Conservation (phyloP, 1,284 basidiomycete species). For the Xanthoconium separans region DNA sequence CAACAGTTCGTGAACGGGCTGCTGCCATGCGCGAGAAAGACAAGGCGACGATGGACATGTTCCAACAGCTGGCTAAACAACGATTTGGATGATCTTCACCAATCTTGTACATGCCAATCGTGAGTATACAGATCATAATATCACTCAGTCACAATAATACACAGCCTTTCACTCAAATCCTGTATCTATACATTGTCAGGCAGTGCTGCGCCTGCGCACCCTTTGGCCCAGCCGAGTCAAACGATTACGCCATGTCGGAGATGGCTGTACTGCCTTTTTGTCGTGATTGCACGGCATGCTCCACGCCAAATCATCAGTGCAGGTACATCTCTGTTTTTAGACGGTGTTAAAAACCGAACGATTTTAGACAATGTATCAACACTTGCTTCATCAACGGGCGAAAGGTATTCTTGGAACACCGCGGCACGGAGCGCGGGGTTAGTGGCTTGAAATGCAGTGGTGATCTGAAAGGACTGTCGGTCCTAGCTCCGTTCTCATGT, state of each 20-base stretch:
- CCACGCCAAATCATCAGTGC: constrained; percentile 6
- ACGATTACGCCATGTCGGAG: not conserved
- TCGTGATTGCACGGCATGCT: not conserved
- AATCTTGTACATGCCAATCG: not conserved
- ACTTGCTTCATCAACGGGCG: not conserved
- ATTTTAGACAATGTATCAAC: not conserved
- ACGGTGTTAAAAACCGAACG: not conserved
- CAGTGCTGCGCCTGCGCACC: not conserved
- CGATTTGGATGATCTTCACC: constrained; percentile 54
- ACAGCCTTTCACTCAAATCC: no score
- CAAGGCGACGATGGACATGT: constrained; percentile 82
- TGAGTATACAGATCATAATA: constrained; percentile 4
- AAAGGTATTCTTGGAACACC: constrained; percentile 14
- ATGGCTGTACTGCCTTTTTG: not conserved
- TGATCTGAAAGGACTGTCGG: constrained; percentile 7
- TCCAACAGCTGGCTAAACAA: constrained; percentile 74
- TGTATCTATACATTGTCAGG: not conserved
- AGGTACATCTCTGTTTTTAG: constrained; percentile 6
- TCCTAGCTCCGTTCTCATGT: no score
- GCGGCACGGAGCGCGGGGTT: constrained; percentile 2
- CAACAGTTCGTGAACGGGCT: constrained; percentile 51
- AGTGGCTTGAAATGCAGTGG: constrained; percentile 7
- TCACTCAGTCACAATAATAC: no score
- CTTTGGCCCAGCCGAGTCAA: not conserved
- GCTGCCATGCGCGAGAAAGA: constrained; percentile 66